These are phyloP conservation scores for Mycosphaerelloides madeirae DNA, from an alignment of 2,329 filamentous ascomycete genomes.

Conservation along the genomic window DNA sequence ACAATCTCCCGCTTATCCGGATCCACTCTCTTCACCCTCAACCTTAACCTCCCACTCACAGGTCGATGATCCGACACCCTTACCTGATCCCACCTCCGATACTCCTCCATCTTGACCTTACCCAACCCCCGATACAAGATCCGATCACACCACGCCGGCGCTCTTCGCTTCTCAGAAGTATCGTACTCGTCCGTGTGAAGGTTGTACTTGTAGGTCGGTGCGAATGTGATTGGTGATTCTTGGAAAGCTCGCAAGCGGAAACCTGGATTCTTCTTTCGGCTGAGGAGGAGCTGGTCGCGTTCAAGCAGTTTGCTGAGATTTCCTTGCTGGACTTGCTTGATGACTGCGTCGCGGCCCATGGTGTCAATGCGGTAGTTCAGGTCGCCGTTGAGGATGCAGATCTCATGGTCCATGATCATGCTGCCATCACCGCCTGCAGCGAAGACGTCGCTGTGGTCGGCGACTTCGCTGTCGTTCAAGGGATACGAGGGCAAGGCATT, in stretches of 20 bases:
- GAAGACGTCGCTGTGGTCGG: conserved; percentile 68
- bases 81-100: conserved; percentile 75
- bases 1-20: conserved; percentile 54
- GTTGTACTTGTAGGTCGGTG: conserved; percentile 98
- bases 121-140: conserved; percentile 79
- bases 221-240: conserved; percentile 86
- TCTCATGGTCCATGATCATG: conserved; percentile 93
- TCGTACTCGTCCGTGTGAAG: conserved; percentile 93
- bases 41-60: conserved; percentile 77
- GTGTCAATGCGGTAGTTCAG: conserved; percentile 98
- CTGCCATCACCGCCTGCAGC: conserved; percentile 89
- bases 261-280: conserved; percentile 79
- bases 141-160: conserved; percentile 94
- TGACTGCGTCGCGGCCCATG: conserved; percentile 89
- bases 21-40: conserved; percentile 78
- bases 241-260: conserved; percentile 85
- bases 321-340: conserved; percentile 73
- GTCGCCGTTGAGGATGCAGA: conserved; percentile 94
- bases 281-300: conserved; percentile 86
- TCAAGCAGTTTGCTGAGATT: conserved; percentile 85
- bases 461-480: conserved; percentile 38
- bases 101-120: conserved; percentile 81
- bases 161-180: conserved; percentile 79
- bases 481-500: conserved; percentile 65
- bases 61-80: conserved; percentile 88